Conservation (phyloP, 225 moss, liverwort and hornwort species). For the Thuidium tamariscinum region DNA sequence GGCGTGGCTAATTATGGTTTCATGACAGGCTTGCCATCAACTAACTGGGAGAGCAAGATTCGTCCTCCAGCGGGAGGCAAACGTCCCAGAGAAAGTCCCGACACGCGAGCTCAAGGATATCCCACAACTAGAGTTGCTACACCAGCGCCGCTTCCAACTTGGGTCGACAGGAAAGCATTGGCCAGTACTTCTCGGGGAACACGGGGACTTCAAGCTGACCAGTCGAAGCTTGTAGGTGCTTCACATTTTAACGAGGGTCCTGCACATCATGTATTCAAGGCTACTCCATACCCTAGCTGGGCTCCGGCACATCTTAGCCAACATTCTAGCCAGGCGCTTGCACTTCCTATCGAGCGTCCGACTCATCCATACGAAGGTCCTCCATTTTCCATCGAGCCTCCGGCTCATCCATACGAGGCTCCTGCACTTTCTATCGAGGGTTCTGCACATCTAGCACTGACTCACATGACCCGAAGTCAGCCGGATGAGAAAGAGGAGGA, state of each 20-base stretch:
- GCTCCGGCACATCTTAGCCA: background rate
- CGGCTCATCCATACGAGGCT: background rate
- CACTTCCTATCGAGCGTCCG: background rate
- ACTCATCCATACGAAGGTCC: background rate
- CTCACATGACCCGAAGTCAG: too few species aligned
- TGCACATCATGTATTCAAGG: background rate
- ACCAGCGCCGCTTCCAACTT: background rate
- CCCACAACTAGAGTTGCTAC: background rate
- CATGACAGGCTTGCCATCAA: background rate
- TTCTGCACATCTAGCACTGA: background rate
- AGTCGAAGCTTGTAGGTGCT: too few species aligned
- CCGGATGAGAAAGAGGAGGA: background rate
- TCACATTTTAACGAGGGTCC: background rate
- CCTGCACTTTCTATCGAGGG: too few species aligned
- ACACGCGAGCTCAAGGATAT: background rate
- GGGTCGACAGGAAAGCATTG: background rate
- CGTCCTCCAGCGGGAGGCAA: too few species aligned
- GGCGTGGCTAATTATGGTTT: too few species aligned
- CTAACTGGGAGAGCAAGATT: background rate
- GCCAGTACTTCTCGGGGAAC: background rate
- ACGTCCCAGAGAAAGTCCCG: background rate
- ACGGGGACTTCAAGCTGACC: background rate
- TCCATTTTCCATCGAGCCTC: background rate
- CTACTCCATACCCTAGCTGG: background rate
- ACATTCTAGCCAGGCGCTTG: background rate